A percentile compares a stretch with the other conserved stretches of the same genome.
phyloP scores from a whole-genome alignment of 495 filamentous ascomycete species.

The Daldinia loculata region DNA sequence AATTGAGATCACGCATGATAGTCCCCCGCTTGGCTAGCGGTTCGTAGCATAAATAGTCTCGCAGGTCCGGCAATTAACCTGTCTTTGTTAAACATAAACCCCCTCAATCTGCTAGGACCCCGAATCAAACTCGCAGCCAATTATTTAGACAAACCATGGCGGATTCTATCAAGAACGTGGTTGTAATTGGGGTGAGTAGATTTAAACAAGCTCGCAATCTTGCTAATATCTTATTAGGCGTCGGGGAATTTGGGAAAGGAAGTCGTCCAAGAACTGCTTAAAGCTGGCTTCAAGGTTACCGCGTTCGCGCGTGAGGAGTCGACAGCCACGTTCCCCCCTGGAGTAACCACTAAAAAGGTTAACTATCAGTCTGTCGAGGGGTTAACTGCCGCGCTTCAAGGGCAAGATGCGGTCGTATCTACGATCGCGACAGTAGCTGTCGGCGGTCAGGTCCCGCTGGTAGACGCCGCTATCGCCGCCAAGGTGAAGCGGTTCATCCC shows the following conservation, averaged over 20 bases:
- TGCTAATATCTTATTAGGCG: constrained; percentile 49
- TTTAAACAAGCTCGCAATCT: background rate
- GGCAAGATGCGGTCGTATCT: constrained; percentile 68
- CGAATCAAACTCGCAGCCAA: background rate
- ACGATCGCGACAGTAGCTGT: constrained; percentile 52
- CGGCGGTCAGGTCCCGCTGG: constrained; percentile 55
- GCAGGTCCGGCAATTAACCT: background rate
- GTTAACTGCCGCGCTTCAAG: constrained; percentile 57
- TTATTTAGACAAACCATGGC: constrained; percentile 46
- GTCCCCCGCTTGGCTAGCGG: background rate
- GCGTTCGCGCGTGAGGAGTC: constrained; percentile 61
- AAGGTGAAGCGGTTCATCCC: constrained; percentile 71
- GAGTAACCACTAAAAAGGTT: constrained; percentile 55
- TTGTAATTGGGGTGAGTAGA: constrained; percentile 58
- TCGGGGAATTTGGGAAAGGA: constrained; percentile 68
- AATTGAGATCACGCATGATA: background rate
- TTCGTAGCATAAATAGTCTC: background rate
- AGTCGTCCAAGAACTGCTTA: constrained; percentile 62
- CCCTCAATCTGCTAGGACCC: background rate
- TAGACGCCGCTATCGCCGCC: constrained; percentile 68
- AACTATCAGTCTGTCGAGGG: constrained; percentile 65
- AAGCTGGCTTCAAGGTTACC: constrained; percentile 66
- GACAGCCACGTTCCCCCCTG: constrained; percentile 48
- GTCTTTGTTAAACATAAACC: background rate
- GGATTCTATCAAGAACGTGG: constrained; percentile 58